Evolutionary conservation across 768 basidiomycete genomes (phyloP).

Genomic region (Pulveroboletus sp.): DNA sequence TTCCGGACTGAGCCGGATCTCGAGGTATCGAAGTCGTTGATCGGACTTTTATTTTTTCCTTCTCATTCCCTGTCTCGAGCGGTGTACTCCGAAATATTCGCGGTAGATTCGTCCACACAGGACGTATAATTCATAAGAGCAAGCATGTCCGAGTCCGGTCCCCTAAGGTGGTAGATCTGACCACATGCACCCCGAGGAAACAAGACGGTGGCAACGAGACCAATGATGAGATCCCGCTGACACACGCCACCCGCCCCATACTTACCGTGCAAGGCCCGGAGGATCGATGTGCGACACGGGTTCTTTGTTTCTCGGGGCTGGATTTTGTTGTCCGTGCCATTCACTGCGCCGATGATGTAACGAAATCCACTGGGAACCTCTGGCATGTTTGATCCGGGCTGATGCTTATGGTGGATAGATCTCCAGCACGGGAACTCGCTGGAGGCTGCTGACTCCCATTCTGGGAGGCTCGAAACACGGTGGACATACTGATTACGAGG

Average conservation of each 20-base stretch:
- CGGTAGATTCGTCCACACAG: slow-evolving; percentile 11
- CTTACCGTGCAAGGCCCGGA: no score
- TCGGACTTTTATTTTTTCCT: slow-evolving; percentile 6
- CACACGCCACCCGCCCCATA: not conserved
- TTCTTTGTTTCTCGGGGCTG: not conserved
- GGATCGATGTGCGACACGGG: not conserved
- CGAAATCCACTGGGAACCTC: no score
- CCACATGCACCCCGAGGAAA: slow-evolving; percentile 2
- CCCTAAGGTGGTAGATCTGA: not conserved
- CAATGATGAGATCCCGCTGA: slow-evolving; percentile 1
- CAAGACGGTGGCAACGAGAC: not conserved
- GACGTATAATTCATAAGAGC: not conserved
- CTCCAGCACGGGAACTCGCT: not conserved
- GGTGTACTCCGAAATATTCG: slow-evolving; percentile 16
- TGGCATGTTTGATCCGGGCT: not conserved
- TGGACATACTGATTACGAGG: not conserved
- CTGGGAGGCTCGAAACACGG: slow-evolving; percentile 11
- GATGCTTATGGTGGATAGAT: not conserved
- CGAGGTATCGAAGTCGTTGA: slow-evolving; percentile 16
- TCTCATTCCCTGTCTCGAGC: slow-evolving; percentile 8
- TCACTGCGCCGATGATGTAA: no score
- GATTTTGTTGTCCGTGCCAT: no score
- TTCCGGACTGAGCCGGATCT: slow-evolving; percentile 17
- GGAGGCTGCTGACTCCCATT: slow-evolving; percentile 1
- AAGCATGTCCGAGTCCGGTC: not conserved